Evolutionary conservation across 2,329 filamentous ascomycete genomes (phyloP).

Genomic region (Thelonectria olida): DNA sequence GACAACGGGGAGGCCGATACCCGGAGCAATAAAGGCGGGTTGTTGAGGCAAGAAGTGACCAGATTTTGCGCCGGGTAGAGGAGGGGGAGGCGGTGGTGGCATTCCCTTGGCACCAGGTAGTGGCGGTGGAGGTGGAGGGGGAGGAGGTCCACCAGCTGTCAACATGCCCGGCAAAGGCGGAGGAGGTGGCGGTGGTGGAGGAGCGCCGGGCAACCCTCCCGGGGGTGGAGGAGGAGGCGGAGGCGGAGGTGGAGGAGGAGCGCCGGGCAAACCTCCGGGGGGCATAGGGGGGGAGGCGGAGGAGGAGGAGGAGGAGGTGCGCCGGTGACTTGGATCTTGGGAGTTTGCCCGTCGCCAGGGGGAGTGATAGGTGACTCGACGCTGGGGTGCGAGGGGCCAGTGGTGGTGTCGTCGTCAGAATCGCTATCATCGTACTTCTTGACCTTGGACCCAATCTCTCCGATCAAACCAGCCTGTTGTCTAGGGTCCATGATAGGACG

Average conservation of each 20-base stretch:
- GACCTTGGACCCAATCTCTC: constrained; percentile 79
- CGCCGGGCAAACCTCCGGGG: constrained; percentile 45
- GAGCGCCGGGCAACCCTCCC: constrained; percentile 50
- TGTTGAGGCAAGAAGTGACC: constrained; percentile 80
- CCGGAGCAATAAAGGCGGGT: constrained; percentile 62
- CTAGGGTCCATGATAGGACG: constrained; percentile 73
- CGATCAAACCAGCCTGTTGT: constrained; percentile 72
- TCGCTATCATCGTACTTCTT: constrained; percentile 78
- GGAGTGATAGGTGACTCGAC: constrained; percentile 76
- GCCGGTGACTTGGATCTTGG: constrained; percentile 67
- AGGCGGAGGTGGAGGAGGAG: constrained; percentile 49
- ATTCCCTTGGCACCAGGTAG: constrained; percentile 52
- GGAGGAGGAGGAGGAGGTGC: constrained; percentile 49
- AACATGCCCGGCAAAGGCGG: constrained; percentile 56
- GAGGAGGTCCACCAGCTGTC: constrained; percentile 31
- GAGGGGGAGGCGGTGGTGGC: constrained; percentile 67
- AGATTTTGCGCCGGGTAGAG: constrained; percentile 74
- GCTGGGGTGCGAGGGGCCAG: constrained; percentile 79
- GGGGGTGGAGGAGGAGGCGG: constrained; percentile 51
- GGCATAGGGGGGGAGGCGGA: constrained; percentile 51
- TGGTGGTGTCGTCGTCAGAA: constrained; percentile 74
- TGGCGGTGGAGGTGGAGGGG: constrained; percentile 52
- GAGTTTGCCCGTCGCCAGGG: constrained; percentile 67
- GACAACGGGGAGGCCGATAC: constrained; percentile 79
- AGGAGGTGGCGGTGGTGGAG: constrained; percentile 57